These are phyloP conservation scores for Rusavskia elegans DNA, from an alignment of 495 filamentous ascomycete species.

Conservation along the genomic window DNA sequence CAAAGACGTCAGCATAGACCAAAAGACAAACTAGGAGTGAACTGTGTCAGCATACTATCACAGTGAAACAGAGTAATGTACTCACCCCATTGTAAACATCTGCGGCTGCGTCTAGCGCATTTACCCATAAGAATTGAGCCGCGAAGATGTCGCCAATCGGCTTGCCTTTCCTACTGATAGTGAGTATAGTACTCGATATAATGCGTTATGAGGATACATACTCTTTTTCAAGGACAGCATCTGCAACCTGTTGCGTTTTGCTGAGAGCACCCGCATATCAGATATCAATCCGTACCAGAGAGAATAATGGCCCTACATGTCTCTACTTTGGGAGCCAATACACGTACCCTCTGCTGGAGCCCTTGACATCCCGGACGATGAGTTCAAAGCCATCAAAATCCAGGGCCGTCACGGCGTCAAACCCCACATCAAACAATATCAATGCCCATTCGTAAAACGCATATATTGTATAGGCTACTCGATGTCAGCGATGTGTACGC, in stretches of 20 bases:
- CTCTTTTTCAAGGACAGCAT: slow-evolving; percentile 79
- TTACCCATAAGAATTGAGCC: slow-evolving; percentile 54
- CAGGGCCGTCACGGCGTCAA: slow-evolving; percentile 90
- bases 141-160: slow-evolving; percentile 54
- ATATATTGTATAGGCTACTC: slow-evolving; percentile 88
- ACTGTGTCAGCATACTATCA: not conserved
- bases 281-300: slow-evolving; percentile 10
- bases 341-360: slow-evolving; percentile 97
- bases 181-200: slow-evolving; percentile 8
- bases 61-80: slow-evolving; percentile 4
- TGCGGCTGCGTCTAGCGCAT: slow-evolving; percentile 64
- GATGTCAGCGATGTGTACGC: slow-evolving; percentile 3
- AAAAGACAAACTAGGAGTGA: slow-evolving; percentile 66
- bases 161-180: slow-evolving; percentile 52
- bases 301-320: slow-evolving; percentile 32
- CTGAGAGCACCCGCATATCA: slow-evolving; percentile 17
- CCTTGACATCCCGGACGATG: slow-evolving; percentile 75
- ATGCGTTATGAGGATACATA: slow-evolving; percentile 30
- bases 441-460: slow-evolving; percentile 96
- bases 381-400: slow-evolving; percentile 89
- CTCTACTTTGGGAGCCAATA: slow-evolving; percentile 84
- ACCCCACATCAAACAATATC: slow-evolving; percentile 87
- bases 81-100: slow-evolving; percentile 87
- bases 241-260: slow-evolving; percentile 44
- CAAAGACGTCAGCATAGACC: slow-evolving; percentile 82